These are phyloP conservation scores for Cercophora sp. DNA, from an alignment of 495 filamentous ascomycete species.

Conservation along the genomic window DNA sequence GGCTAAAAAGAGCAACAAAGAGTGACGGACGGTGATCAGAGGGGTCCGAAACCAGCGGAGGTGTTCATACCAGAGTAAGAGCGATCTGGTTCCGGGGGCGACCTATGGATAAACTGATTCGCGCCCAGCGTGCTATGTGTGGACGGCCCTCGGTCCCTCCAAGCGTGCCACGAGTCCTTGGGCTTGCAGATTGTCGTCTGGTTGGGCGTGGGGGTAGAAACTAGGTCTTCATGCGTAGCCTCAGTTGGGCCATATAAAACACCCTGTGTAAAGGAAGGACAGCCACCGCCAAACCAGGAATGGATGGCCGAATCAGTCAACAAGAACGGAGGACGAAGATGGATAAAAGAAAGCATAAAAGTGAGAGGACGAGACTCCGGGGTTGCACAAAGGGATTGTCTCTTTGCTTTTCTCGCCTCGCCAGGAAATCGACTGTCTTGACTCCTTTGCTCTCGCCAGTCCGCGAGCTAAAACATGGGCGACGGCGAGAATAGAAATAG, in stretches of 20 bases:
- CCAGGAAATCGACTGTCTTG: background rate
- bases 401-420: background rate
- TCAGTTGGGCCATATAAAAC: constrained; percentile 10
- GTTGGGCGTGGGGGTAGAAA: background rate
- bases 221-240: constrained; percentile 4
- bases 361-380: background rate
- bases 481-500: constrained; percentile 9
- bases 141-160: no score
- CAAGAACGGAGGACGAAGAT: background rate
- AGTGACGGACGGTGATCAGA: constrained; percentile 16
- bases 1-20: constrained; percentile 14
- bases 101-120: constrained; percentile 8
- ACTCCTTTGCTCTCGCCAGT: background rate
- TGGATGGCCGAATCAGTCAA: background rate
- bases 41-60: constrained; percentile 25
- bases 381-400: background rate
- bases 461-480: constrained; percentile 1
- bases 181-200: constrained; percentile 1
- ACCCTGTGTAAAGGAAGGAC: constrained; percentile 4
- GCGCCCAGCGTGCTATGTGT: constrained; percentile 5
- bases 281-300: constrained; percentile 5
- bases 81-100: constrained; percentile 20
- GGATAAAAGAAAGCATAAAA: background rate
- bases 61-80: constrained; percentile 24
- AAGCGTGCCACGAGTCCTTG: no score